Evolutionary conservation across 2,329 filamentous ascomycete species (phyloP).

Genomic region (Myotisia sp.): DNA sequence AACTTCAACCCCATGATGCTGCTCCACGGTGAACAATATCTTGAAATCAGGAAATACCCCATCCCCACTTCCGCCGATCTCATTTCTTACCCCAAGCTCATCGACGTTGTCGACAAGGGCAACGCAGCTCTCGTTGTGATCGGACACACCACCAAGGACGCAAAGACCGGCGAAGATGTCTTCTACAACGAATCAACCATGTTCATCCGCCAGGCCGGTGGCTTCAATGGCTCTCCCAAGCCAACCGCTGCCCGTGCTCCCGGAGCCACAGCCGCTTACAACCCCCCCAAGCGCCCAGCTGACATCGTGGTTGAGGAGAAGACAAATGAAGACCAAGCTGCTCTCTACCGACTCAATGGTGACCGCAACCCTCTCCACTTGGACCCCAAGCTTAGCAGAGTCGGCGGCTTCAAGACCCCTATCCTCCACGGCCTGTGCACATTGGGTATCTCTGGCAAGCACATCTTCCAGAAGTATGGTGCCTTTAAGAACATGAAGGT

Average conservation of each 20-base stretch:
- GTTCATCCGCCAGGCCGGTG: slow-evolving; percentile 81
- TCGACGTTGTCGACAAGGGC: slow-evolving; percentile 95
- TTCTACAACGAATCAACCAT: slow-evolving; percentile 96
- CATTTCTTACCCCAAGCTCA: slow-evolving; percentile 59
- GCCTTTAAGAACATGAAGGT: slow-evolving; percentile 85
- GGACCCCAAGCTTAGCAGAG: slow-evolving; percentile 84
- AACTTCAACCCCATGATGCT: slow-evolving; percentile 99
- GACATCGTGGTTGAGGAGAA: slow-evolving; percentile 73
- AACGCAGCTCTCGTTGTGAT: slow-evolving; percentile 69
- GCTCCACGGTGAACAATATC: slow-evolving; percentile 94
- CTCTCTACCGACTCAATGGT: slow-evolving; percentile 80
- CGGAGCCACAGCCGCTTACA: slow-evolving; percentile 63
- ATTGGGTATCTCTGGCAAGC: slow-evolving; percentile 83
- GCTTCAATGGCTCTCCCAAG: slow-evolving; percentile 74
- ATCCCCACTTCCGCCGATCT: slow-evolving; percentile 73
- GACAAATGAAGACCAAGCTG: slow-evolving; percentile 82
- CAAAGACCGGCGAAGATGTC: slow-evolving; percentile 69
- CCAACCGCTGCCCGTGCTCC: slow-evolving; percentile 54
- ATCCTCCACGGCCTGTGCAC: slow-evolving; percentile 96
- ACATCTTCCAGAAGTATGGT: slow-evolving; percentile 72
- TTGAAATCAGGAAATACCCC: slow-evolving; percentile 83
- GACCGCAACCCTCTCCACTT: slow-evolving; percentile 96
- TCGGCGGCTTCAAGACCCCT: slow-evolving; percentile 84
- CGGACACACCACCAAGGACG: slow-evolving; percentile 70
- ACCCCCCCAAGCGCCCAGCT: slow-evolving; percentile 59